These are phyloP conservation scores for Hyparrhenia diplandra DNA, from an alignment of 176 grass and related monocot species.

Conservation along the genomic window DNA sequence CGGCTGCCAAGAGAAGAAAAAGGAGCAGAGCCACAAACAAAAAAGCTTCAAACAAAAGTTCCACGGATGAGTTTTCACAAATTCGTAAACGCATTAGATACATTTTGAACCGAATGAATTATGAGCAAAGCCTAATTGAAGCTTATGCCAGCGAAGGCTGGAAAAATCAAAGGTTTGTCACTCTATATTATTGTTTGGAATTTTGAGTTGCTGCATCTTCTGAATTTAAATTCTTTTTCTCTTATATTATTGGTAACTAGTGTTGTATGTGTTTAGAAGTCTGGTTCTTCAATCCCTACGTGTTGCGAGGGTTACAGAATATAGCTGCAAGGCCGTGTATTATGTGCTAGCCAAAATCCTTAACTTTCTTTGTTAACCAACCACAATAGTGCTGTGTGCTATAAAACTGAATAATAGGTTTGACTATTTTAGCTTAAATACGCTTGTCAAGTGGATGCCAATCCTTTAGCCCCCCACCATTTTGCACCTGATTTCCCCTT, in stretches of 20 bases:
- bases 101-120: constrained; percentile 78
- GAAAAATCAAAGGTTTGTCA: constrained; percentile 73
- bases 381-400: not conserved
- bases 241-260: not conserved
- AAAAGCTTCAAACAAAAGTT: constrained; percentile 30
- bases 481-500: not conserved
- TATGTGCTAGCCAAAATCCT: constrained; percentile 8
- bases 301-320: not conserved
- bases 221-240: not conserved
- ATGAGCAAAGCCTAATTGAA: constrained; percentile 83
- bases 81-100: constrained; percentile 62
- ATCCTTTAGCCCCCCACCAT: not conserved
- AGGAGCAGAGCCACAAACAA: constrained; percentile 22
- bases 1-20: constrained; percentile 25
- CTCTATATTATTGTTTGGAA: constrained; percentile 10
- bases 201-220: constrained; percentile 20
- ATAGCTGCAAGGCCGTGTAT: not conserved
- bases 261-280: not conserved
- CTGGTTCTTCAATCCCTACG: not conserved
- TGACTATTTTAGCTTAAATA: constrained; percentile 1
- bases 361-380: not conserved
- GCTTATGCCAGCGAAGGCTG: constrained; percentile 86
- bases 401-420: not conserved
- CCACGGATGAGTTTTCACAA: constrained; percentile 38
- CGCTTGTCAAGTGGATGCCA: not conserved